Evolutionary conservation across 805 yeast genomes (phyloP), one percentile per base, ranked within the genome.

Genomic region (Saccharomycopsis fibuligera): DNA sequence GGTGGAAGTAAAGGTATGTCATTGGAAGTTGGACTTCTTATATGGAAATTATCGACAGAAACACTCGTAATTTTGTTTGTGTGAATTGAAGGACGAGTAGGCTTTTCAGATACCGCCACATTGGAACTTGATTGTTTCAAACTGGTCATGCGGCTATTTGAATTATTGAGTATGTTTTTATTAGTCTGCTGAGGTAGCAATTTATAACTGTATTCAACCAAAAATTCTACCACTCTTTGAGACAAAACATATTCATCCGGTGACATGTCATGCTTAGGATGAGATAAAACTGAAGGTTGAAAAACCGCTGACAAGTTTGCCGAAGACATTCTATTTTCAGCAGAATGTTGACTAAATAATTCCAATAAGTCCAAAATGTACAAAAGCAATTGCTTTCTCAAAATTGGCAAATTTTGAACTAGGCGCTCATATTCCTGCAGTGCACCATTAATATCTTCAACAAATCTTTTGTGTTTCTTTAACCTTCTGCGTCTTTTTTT

Each of bases 221-320:
- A 74, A 56, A 91, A 89, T 60, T 90, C 95, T 23, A 93, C 83
- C 30, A 87, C 96, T 5, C 80, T 73, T 56, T 90, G 88, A 4
- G 96, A 86, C 31, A 88, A 67, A 10, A 86, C 91, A 66, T 90
- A 90, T 65, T 93, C 97, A 29, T 81, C 87, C 1, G 97, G 97
- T 37, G 83, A 78, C 81, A 91, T 78, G 61, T 90, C 96, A 63
- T 93, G 97, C 56, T 75, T 76, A 4, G 96, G 96, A 63, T 91
- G 98, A 8, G 95, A 85, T 46, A 93, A 70, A 16, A 93, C 80
- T n/a, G 96, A 86, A 2, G 99, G 98, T 67, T 93, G 99, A 68
- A 93, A 93, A 49, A 93, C 86, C 1, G 98, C 96, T 1, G 98
- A 96, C 55, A 93, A 69, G 62, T 93, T 93, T 58, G 88, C 78